Base-by-base conservation (phyloP, 2,329 filamentous ascomycete species). In the Chalaropsis ovoidea region DNA sequence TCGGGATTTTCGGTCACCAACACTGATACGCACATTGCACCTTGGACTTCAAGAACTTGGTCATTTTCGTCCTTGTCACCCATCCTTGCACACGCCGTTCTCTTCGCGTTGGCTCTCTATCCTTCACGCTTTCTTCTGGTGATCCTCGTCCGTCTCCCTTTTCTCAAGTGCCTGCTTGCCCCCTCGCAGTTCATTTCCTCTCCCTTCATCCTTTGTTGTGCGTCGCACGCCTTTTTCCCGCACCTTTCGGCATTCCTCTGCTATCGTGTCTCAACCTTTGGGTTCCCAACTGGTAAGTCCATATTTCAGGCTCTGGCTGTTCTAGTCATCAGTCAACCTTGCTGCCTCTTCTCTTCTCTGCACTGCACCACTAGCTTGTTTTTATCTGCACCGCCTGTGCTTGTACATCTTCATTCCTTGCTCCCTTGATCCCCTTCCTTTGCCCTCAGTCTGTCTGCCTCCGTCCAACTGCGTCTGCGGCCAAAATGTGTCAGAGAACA, bases 31-130 rank as follows among this genome's bases (percentile, higher is more conserved):
- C 27, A 35, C 22, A 17, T 56, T 27, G 52, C 27, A 15, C 52
- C 52, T 27, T 35, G 52, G 52, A n/a, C 19, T 35, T 35, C 52
- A 35, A 56, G 22, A 31, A 35, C 52, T 35, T 56, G 52, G 7
- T 19, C 27, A 56, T 35, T 56, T 56, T 56, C 52, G 22, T 56
- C 27, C 22, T n/a, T 17, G 24, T 35, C 47, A 31, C 27, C 27
- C 52, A 56, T 56, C 52, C 52, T 56, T 56, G 52, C 27, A 56
- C 27, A 56, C 22, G n/a, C 27, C 27, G 24, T 56, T 56, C 24
- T 27, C 24, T 56, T 35, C n/a, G n/a, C n/a, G 13, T 10, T n/a
- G 17, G 42, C 42, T 56, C 52, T 56, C 24, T n/a, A 17, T 31
- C 17, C 22, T 56, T 15, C n/a, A 27, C 27, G 52, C 27, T 56